These are phyloP conservation scores for Dryas alaskensis DNA, from an alignment of 306 rosid species.

Conservation along the genomic window DNA sequence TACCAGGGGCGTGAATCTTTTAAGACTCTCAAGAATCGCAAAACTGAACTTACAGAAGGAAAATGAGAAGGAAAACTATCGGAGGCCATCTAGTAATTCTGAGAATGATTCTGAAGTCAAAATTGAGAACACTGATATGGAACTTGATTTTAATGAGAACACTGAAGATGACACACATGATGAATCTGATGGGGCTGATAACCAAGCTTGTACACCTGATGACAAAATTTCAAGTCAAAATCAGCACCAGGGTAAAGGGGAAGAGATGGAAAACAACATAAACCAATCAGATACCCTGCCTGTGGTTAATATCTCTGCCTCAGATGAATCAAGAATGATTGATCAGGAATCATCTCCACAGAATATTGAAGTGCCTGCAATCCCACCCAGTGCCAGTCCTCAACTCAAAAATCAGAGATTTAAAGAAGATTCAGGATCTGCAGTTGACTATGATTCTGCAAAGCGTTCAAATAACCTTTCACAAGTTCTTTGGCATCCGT, in stretches of 20 bases:
- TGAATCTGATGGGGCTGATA: conserved; percentile 67
- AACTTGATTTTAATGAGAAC: conserved; percentile 90
- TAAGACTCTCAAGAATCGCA: conserved; percentile 91
- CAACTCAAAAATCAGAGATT: conserved; percentile 60
- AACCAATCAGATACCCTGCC: conserved; percentile 49
- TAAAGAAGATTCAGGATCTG: conserved; percentile 70
- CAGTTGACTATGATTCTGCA: conserved; percentile 54
- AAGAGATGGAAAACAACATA: conserved; percentile 47
- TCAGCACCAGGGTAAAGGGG: conserved; percentile 51
- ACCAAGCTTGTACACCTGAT: conserved; percentile 42
- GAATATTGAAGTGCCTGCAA: conserved; percentile 48
- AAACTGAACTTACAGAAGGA: conserved; percentile 82
- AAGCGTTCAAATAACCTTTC: conserved; percentile 56
- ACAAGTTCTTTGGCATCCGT: conserved; percentile 83
- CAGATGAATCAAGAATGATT: conserved; percentile 46
- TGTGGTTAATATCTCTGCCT: conserved; percentile 36
- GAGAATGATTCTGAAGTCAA: conserved; percentile 88
- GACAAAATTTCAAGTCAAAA: conserved; percentile 44
- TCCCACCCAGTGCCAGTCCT: conserved; percentile 71
- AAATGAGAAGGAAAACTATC: conserved; percentile 94
- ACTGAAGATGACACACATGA: conserved; percentile 76
- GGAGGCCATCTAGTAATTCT: conserved; percentile 68
- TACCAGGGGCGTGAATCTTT: conserved; percentile 67
- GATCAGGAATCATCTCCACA: conserved; percentile 68
- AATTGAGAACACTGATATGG: conserved; percentile 96